Conservation (phyloP, 345 rosid genomes). For the Brassica juncea region DNA sequence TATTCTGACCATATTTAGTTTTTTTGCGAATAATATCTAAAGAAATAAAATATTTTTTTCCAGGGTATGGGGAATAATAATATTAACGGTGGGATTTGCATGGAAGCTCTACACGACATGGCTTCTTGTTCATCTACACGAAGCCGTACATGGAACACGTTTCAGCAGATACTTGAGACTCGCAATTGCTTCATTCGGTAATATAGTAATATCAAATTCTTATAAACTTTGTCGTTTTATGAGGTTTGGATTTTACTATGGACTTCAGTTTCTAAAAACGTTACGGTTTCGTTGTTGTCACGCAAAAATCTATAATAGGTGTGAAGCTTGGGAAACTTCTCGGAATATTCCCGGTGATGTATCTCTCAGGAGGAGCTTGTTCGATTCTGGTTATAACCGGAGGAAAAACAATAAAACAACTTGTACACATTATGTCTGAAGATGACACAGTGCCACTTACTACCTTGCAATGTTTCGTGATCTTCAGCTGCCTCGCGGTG, state of each 20-base stretch:
- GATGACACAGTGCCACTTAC: constrained; percentile 44
- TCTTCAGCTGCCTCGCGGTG: constrained; percentile 52
- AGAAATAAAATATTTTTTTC: background rate
- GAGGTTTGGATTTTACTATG: background rate
- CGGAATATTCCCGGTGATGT: constrained; percentile 55
- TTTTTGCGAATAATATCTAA: background rate
- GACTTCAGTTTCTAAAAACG: constrained; percentile 2
- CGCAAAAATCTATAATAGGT: constrained; percentile 38
- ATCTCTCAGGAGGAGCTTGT: constrained; percentile 75
- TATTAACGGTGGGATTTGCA: constrained; percentile 54
- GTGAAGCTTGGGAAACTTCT: constrained; percentile 51
- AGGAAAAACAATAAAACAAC: constrained; percentile 44
- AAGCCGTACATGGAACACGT: constrained; percentile 58
- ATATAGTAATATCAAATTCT: background rate
- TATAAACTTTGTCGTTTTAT: background rate
- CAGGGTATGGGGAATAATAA: constrained; percentile 79
- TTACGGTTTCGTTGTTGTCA: background rate
- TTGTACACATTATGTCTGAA: constrained; percentile 25
- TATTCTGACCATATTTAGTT: background rate
- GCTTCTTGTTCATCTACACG: constrained; percentile 81
- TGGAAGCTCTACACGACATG: constrained; percentile 84
- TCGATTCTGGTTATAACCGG: constrained; percentile 55
- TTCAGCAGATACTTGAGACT: constrained; percentile 75
- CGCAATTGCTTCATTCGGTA: constrained; percentile 64
- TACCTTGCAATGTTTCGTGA: constrained; percentile 54